phyloP scores from a whole-genome alignment of 306 rosid species.

The Fragaria nilgerrensis region DNA sequence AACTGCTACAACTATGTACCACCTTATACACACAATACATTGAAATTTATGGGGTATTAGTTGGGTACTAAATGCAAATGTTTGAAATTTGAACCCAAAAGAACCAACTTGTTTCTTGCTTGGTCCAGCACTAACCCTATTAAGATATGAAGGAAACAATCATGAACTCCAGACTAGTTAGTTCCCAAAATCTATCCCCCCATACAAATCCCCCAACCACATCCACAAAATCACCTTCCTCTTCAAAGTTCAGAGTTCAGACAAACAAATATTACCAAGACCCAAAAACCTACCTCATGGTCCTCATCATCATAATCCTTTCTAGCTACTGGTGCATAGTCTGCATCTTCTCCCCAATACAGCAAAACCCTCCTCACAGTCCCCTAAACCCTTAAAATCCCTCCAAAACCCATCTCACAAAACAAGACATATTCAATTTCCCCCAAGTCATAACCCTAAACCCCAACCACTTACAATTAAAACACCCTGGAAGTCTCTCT shows the following conservation, averaged over 20 bases:
- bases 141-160: background rate
- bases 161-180: background rate
- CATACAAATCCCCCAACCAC: background rate
- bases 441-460: background rate
- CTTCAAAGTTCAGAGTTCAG: background rate
- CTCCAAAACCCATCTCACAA: background rate
- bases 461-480: background rate
- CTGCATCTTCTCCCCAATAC: background rate
- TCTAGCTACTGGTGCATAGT: background rate
- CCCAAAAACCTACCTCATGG: background rate
- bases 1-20: no score
- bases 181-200: background rate
- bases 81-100: background rate
- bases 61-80: background rate
- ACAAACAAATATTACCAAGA: background rate
- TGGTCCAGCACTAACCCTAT: conserved; percentile 9
- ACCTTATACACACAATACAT: no score
- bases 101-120: background rate
- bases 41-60: background rate
- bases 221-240: background rate
- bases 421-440: background rate
- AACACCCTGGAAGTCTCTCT: background rate
- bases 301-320: background rate
- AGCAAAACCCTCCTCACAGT: background rate
- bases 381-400: background rate